Conservation (phyloP, 2,329 filamentous ascomycete genomes). For the Microdochium trichocladiopsis region DNA sequence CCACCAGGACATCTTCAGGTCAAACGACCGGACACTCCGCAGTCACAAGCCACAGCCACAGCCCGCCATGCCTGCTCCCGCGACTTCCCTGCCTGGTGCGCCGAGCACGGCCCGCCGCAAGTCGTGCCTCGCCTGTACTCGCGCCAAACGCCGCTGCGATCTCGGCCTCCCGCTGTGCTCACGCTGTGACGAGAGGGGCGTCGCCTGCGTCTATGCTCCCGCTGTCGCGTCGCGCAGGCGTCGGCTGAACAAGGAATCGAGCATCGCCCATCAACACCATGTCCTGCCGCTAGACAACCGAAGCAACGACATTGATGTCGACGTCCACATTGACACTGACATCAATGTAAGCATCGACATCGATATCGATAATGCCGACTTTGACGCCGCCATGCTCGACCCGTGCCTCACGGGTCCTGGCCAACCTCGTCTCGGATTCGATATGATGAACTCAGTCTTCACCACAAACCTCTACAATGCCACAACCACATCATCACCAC, state of each 20-base stretch:
- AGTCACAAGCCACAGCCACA: background rate
- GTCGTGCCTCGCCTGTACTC: background rate
- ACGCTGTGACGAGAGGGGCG: background rate
- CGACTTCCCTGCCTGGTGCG: background rate
- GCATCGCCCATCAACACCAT: background rate
- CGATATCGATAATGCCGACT: background rate
- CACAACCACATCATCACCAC: slow-evolving; percentile 1
- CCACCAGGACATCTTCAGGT: background rate
- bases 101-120: background rate
- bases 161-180: background rate
- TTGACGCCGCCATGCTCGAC: background rate
- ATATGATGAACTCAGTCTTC: background rate
- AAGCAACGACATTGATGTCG: too few species aligned
- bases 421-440: background rate
- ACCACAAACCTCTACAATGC: background rate
- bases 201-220: background rate
- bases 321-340: background rate
- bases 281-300: background rate
- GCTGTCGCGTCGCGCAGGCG: background rate
- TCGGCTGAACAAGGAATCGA: background rate
- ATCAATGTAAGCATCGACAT: background rate
- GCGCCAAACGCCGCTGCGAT: background rate
- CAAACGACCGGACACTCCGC: background rate
- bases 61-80: background rate
- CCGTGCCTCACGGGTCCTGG: background rate